These are phyloP conservation scores for Trichosporon inkin DNA, from an alignment of 1,284 basidiomycete species.

Conservation along the genomic window DNA sequence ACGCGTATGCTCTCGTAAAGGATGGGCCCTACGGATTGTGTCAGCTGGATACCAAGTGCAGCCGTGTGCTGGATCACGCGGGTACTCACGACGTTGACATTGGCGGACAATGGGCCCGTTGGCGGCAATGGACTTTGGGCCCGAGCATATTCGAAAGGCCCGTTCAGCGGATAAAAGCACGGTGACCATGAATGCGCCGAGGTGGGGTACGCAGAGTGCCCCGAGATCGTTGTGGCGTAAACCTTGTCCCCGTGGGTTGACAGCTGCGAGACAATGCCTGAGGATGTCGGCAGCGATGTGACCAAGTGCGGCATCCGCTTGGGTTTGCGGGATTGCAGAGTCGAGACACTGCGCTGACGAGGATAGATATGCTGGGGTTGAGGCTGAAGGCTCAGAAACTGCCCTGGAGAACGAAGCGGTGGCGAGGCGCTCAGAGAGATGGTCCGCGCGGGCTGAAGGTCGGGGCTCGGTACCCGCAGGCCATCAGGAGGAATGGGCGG, in stretches of 20 bases:
- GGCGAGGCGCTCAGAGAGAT: background rate
- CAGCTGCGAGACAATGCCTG: background rate
- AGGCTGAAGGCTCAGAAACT: background rate
- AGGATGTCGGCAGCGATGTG: background rate
- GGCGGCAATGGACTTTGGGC: too few species aligned
- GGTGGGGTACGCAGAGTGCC: background rate
- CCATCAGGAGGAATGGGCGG: background rate
- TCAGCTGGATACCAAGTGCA: too few species aligned
- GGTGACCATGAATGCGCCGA: background rate
- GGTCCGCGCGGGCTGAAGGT: background rate
- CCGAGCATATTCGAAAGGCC: too few species aligned
- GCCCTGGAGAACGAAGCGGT: background rate
- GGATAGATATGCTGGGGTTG: background rate
- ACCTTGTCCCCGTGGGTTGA: background rate
- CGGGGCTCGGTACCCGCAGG: background rate
- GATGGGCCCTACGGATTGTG: too few species aligned
- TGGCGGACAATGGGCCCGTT: too few species aligned
- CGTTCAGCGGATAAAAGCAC: too few species aligned
- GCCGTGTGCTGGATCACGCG: too few species aligned
- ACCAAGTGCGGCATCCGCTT: background rate
- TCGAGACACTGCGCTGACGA: background rate
- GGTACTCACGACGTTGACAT: too few species aligned
- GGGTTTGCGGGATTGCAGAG: background rate
- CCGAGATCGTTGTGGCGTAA: background rate
- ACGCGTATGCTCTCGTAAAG: too few species aligned